Evolutionary conservation across 345 rosid genomes (phyloP).

Genomic region (Populus davidiana): DNA sequence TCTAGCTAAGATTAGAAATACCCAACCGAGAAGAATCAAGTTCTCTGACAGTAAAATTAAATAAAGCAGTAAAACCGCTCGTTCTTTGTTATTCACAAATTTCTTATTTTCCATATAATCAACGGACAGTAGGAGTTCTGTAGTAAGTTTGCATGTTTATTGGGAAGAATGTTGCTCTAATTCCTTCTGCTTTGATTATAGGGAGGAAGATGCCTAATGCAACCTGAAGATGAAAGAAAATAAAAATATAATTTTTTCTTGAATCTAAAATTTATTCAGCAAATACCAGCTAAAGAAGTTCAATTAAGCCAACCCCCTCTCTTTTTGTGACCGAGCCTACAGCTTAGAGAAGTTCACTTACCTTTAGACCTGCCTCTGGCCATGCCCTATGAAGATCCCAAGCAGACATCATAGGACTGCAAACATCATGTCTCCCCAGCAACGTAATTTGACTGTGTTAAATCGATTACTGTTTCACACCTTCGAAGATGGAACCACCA

Average conservation of each 20-base stretch:
- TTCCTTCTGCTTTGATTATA: not conserved
- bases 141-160: not conserved
- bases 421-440: constrained; percentile 94
- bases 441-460: constrained; percentile 3
- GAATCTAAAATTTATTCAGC: not conserved
- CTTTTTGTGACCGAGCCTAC: not conserved
- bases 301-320: not conserved
- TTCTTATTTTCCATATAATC: too few species aligned
- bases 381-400: constrained; percentile 98
- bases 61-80: not conserved
- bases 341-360: constrained; percentile 16
- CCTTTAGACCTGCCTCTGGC: constrained; percentile 94
- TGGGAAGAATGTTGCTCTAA: not conserved
- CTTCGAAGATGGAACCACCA: not conserved
- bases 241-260: not conserved
- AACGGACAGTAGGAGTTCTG: not conserved
- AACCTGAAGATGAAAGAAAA: not conserved
- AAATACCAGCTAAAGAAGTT: too few species aligned
- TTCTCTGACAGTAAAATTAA: not conserved
- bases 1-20: too few species aligned
- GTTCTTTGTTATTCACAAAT: too few species aligned
- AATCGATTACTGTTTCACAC: not conserved
- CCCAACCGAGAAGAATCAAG: too few species aligned
- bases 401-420: constrained; percentile 99
- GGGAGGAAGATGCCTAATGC: not conserved